phyloP scores from a whole-genome alignment of 345 rosid species.

The Pugionium dolabratum region DNA sequence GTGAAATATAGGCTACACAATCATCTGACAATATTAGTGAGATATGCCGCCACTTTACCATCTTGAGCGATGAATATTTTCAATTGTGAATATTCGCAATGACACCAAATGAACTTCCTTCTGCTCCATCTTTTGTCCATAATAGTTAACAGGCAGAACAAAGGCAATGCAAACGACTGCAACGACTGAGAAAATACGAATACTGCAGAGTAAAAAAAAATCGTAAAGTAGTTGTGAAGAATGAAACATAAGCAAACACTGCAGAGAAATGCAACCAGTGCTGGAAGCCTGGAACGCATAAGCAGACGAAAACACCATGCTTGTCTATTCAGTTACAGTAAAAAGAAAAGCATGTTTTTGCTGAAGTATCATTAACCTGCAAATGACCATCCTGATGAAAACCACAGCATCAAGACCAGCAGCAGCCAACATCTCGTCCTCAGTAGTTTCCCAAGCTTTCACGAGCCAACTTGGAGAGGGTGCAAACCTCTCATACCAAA shows the following conservation, averaged over 20 bases:
- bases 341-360: no score
- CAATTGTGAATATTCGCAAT: slow-evolving; percentile 69
- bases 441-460: slow-evolving; percentile 85
- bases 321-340: no score
- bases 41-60: slow-evolving; percentile 52
- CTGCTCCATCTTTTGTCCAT: slow-evolving; percentile 67
- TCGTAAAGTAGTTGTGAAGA: slow-evolving; percentile 23
- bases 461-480: slow-evolving; percentile 90
- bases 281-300: no score
- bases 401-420: slow-evolving; percentile 87
- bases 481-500: slow-evolving; percentile 68
- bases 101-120: slow-evolving; percentile 58
- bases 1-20: neutral
- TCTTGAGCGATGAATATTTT: slow-evolving; percentile 67
- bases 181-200: slow-evolving; percentile 68
- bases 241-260: slow-evolving; percentile 10
- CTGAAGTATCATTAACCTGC: slow-evolving; percentile 52
- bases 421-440: slow-evolving; percentile 67
- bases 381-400: slow-evolving; percentile 72
- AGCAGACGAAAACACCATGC: no score
- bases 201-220: slow-evolving; percentile 47
- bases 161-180: slow-evolving; percentile 63
- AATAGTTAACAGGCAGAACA: slow-evolving; percentile 87
- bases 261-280: no score
- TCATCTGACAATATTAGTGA: neutral